Conservation (phyloP, 2,329 filamentous ascomycete genomes). For the Cadophora luteo-olivacea region DNA sequence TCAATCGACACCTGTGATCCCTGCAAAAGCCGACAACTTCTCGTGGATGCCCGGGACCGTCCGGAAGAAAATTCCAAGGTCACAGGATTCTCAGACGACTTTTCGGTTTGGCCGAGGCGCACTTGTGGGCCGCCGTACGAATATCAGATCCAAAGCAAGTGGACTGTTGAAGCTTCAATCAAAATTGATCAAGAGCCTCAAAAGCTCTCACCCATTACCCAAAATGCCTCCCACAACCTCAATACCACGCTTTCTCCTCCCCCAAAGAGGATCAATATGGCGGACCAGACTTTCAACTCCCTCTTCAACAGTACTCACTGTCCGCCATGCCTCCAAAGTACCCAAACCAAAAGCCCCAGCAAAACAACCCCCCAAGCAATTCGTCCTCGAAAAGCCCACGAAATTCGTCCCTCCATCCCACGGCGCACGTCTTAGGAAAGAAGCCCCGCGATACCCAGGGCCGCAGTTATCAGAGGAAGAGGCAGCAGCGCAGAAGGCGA, state of each 20-base stretch:
- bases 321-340: constrained; percentile 46
- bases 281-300: constrained; percentile 45
- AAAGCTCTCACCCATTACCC: constrained; percentile 1
- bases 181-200: constrained; percentile 8
- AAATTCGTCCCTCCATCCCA: constrained; percentile 95
- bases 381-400: constrained; percentile 83
- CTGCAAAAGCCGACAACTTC: not conserved
- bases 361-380: constrained; percentile 54
- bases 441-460: constrained; percentile 70
- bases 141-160: not conserved
- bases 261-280: constrained; percentile 65
- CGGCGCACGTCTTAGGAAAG: constrained; percentile 68
- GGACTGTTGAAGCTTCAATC: not conserved
- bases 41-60: not conserved
- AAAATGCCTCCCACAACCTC: constrained; percentile 50
- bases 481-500: constrained; percentile 67
- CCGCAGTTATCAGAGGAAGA: constrained; percentile 72
- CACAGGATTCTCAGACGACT: not conserved
- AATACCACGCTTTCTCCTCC: constrained; percentile 74
- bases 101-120: constrained; percentile 4
- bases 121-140: constrained; percentile 8
- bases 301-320: constrained; percentile 37
- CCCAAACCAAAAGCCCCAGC: constrained; percentile 11
- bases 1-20: not conserved
- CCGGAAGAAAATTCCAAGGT: not conserved